A percentile compares a stretch with the other conserved stretches of the same genome.
Conservation (phyloP, 768 basidiomycete genomes). For the Lactifluus volemus region DNA sequence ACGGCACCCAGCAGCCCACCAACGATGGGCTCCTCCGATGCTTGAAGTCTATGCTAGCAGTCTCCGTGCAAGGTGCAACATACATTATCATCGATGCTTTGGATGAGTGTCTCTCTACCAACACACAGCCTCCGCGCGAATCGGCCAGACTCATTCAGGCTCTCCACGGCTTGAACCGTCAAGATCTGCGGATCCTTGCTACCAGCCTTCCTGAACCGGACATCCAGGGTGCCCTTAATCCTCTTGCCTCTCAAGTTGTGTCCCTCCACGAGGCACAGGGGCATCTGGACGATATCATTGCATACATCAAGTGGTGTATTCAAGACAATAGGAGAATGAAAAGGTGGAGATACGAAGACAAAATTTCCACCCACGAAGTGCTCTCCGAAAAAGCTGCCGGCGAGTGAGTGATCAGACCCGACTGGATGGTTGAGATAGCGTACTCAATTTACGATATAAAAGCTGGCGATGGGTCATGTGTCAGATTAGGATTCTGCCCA, state of each 20-base stretch:
- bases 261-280: constrained; percentile 5
- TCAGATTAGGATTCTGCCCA: constrained; percentile 19
- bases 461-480: constrained; percentile 24
- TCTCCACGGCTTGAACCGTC: background rate
- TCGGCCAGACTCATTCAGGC: constrained; percentile 2
- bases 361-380: constrained; percentile 2
- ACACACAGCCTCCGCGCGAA: constrained; percentile 2
- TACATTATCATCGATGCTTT: constrained; percentile 22
- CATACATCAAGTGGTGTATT: constrained; percentile 13
- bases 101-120: constrained; percentile 19
- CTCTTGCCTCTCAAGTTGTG: constrained; percentile 1
- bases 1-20: background rate
- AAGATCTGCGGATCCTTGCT: constrained; percentile 7
- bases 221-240: background rate
- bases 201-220: constrained; percentile 2
- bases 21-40: constrained; percentile 8
- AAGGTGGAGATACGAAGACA: constrained; percentile 11
- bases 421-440: background rate
- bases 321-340: constrained; percentile 18
- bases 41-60: constrained; percentile 10
- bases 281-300: background rate
- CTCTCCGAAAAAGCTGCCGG: constrained; percentile 10
- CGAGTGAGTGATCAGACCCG: background rate
- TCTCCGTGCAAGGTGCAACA: background rate
- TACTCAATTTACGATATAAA: background rate